Base-by-base conservation (phyloP, 2,329 filamentous ascomycete genomes). In the Ophiocordyceps camponoti-saundersi region DNA sequence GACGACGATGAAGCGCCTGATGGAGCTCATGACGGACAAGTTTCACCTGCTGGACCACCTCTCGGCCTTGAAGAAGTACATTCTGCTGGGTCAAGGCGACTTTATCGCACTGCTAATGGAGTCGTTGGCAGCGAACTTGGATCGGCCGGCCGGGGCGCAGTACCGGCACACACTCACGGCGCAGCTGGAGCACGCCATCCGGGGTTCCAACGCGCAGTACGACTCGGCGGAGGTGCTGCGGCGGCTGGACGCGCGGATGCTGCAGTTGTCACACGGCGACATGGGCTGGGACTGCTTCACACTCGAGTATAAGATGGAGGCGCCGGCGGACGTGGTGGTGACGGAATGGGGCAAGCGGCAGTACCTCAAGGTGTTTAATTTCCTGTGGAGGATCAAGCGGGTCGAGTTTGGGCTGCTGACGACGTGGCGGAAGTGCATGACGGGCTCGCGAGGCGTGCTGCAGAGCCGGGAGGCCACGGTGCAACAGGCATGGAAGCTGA, bases 201-300 rank as follows among this genome's bases (percentile, higher is more conserved):
- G 90, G 47, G 90, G 92, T 50, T 95, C 89, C 12, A 98, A 96
- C 60, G 93, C 92, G 7, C 93, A 98, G 62, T 94, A 88, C 59
- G 92, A 98, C 63, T 84, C 84, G 4, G 78, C 86, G 1, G 93
- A 98, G 59, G 89, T 98, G 6, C 76, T 98, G 26, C 80, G 87
- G 6, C 79, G 92, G 12, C 75, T 98, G 3, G 92, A 98, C 63
- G 90, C 92, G n/a, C 85, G 93, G 51, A 96, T 98, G 90, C 74
- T 98, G 40, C 90, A 96, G 65, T 75, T 96, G 6, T 93, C 85
- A 10, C 89, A 95, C 56, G 92, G 92, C 46, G 92, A 98, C 57
- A 96, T 95, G 46, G 92, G 92, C 45, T 98, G 92, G 92, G 92
- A 98, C 59, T 95, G 93, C 59, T 98, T 98, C 65, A 98, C 92